Conservation (phyloP, 75 land plant genomes). For the Sequoia sempervirens region DNA sequence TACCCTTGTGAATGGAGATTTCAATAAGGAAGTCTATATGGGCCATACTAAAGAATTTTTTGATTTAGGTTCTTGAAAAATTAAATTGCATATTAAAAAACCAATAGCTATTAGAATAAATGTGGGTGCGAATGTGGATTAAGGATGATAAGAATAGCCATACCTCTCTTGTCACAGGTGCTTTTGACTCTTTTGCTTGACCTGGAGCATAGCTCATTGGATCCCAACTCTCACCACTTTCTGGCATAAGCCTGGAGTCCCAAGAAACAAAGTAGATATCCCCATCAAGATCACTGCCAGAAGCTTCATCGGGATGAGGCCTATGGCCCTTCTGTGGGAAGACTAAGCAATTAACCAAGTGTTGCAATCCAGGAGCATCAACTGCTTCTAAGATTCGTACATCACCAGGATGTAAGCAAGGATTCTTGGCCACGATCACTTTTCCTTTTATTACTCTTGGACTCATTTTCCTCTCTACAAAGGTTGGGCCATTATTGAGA, state of each 20-base stretch:
- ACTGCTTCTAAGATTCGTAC: slow-evolving; percentile 82
- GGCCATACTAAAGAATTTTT: no score
- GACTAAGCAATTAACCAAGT: slow-evolving; percentile 79
- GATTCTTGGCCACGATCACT: slow-evolving; percentile 84
- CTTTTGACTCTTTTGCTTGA: slow-evolving; percentile 20
- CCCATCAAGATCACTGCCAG: slow-evolving; percentile 98
- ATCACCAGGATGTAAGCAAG: slow-evolving; percentile 97
- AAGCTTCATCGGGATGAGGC: slow-evolving; percentile 92
- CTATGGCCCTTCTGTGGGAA: slow-evolving; percentile 88
- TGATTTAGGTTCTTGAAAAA: background rate
- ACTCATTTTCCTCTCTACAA: slow-evolving; percentile 19
- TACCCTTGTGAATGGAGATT: no score
- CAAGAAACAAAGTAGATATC: slow-evolving; percentile 89
- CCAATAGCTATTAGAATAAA: background rate
- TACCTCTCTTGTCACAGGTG: slow-evolving; percentile 42
- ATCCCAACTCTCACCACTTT: slow-evolving; percentile 48
- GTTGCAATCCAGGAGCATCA: slow-evolving; percentile 72
- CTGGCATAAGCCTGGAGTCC: slow-evolving; percentile 77
- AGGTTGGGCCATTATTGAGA: slow-evolving; percentile 37
- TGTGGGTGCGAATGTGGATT: background rate
- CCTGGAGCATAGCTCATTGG: slow-evolving; percentile 79
- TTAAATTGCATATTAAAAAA: background rate
- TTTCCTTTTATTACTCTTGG: slow-evolving; percentile 49
- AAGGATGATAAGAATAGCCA: background rate
- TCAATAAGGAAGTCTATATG: no score